Evolutionary conservation across 2,329 filamentous ascomycete genomes (phyloP).

Genomic region (Phaeomoniella chlamydospora): DNA sequence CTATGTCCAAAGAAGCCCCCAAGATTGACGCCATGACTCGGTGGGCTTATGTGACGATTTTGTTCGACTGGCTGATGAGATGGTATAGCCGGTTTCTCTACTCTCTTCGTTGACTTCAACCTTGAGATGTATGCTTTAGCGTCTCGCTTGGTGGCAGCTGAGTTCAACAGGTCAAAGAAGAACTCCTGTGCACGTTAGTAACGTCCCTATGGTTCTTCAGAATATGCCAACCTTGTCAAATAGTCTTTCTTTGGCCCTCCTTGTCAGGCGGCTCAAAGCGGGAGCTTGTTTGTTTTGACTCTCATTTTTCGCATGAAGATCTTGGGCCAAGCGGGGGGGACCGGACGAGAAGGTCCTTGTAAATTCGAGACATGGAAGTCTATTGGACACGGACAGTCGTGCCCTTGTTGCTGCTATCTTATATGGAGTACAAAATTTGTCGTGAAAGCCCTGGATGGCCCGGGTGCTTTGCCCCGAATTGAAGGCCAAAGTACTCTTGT

Average conservation of each 20-base stretch:
- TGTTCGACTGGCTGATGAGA: constrained; percentile 15
- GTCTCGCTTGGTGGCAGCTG: constrained; percentile 83
- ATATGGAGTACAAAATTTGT: too few species aligned
- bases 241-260: constrained; percentile 26
- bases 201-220: constrained; percentile 2
- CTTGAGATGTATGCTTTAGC: constrained; percentile 83
- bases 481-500: constrained; percentile 16
- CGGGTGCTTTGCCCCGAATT: constrained; percentile 1
- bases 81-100: constrained; percentile 17
- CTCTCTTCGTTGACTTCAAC: constrained; percentile 42
- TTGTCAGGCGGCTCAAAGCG: constrained; percentile 17
- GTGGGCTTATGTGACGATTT: constrained; percentile 17
- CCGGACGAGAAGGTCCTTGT: too few species aligned
- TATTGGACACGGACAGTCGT: too few species aligned
- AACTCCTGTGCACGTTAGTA: constrained; percentile 47
- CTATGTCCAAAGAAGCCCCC: constrained; percentile 45
- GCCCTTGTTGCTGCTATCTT: too few species aligned
- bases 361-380: too few species aligned
- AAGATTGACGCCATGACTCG: constrained; percentile 40
- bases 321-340: too few species aligned
- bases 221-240: constrained; percentile 21
- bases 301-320: too few species aligned
- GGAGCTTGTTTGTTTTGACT: constrained; percentile 3
- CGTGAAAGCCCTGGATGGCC: too few species aligned
- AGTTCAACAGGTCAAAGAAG: constrained; percentile 71